Percentiles rank a stretch among this genome's conserved stretches.
Conservation (phyloP, 2,329 filamentous ascomycete species). For the Pseudogymnoascus sp. region DNA sequence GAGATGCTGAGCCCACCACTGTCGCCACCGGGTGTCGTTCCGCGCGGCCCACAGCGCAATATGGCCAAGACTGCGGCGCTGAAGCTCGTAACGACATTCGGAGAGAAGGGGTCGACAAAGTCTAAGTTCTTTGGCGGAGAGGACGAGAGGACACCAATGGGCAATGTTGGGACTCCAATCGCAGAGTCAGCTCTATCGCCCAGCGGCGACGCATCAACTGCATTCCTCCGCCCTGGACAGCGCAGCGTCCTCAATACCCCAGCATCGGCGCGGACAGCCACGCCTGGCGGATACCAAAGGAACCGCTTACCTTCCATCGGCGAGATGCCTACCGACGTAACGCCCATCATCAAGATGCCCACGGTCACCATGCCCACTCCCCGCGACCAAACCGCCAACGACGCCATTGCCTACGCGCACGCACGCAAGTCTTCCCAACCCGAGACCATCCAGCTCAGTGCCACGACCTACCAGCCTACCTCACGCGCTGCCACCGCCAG, state of each 20-base stretch:
- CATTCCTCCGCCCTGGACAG: conserved; percentile 57
- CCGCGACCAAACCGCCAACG: conserved; percentile 12
- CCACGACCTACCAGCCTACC: conserved; percentile 27
- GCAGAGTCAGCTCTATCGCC: conserved; percentile 70
- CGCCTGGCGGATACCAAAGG: conserved; percentile 50
- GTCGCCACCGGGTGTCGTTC: conserved; percentile 59
- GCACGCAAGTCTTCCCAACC: conserved; percentile 26
- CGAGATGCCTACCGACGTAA: conserved; percentile 49
- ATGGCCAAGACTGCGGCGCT: conserved; percentile 71
- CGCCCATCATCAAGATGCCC: conserved; percentile 14
- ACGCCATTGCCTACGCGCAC: conserved; percentile 23
- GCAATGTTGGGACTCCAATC: conserved; percentile 80
- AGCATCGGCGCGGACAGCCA: conserved; percentile 54
- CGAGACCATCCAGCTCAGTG: conserved; percentile 29
- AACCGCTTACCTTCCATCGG: conserved; percentile 70
- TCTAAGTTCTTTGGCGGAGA: conserved; percentile 56
- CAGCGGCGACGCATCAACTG: conserved; percentile 52
- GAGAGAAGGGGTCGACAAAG: conserved; percentile 45
- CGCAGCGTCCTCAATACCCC: conserved; percentile 63
- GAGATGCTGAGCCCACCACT: conserved; percentile 60
- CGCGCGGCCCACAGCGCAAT: conserved; percentile 48
- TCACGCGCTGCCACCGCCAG: conserved; percentile 53
- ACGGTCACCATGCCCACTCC: conserved; percentile 16
- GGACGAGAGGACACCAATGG: conserved; percentile 63
- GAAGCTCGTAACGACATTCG: conserved; percentile 88